These are phyloP conservation scores for Ascochyta rabiei DNA, from an alignment of 2,329 filamentous ascomycete species.

Conservation along the genomic window DNA sequence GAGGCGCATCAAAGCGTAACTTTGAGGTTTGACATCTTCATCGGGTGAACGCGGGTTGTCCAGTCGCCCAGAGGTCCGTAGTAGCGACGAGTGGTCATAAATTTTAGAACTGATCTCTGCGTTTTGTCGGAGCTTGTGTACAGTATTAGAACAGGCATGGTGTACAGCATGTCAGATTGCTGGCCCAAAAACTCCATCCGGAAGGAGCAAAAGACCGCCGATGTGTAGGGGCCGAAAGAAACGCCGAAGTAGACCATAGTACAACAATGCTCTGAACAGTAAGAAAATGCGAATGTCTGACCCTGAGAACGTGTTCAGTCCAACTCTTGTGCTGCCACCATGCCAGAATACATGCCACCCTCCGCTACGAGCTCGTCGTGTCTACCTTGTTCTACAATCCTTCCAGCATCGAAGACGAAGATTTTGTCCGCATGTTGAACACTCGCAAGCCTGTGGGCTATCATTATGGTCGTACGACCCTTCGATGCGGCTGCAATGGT, in stretches of 20 bases:
- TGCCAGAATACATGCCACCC: conserved; percentile 44
- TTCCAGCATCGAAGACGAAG: conserved; percentile 74
- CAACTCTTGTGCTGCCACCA: conserved; percentile 47
- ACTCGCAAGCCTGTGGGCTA: conserved; percentile 78
- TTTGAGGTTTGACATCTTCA: conserved; percentile 4
- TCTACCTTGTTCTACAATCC: conserved; percentile 65
- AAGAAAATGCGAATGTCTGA: not conserved
- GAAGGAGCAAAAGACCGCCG: conserved; percentile 3
- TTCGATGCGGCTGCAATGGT: conserved; percentile 50
- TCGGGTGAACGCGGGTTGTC: conserved; percentile 3
- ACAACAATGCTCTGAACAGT: not conserved
- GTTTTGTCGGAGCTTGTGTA: not conserved
- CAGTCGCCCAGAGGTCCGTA: not conserved
- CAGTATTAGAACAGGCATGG: not conserved
- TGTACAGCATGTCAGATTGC: not conserved
- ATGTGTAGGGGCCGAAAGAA: not conserved
- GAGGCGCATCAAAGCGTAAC: conserved; percentile 1
- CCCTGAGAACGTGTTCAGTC: conserved; percentile 22
- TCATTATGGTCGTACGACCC: conserved; percentile 69
- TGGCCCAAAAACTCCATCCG: not conserved
- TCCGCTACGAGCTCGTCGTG: conserved; percentile 62
- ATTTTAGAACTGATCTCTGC: not conserved
- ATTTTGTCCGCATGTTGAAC: conserved; percentile 82
- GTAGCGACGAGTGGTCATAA: not conserved
- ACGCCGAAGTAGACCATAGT: not conserved